A percentile compares a stretch with the other conserved stretches of the same genome.
Evolutionary conservation across 1,139 yeast species (phyloP).

Genomic region (Nakaseomyces kungkrabaensis): DNA sequence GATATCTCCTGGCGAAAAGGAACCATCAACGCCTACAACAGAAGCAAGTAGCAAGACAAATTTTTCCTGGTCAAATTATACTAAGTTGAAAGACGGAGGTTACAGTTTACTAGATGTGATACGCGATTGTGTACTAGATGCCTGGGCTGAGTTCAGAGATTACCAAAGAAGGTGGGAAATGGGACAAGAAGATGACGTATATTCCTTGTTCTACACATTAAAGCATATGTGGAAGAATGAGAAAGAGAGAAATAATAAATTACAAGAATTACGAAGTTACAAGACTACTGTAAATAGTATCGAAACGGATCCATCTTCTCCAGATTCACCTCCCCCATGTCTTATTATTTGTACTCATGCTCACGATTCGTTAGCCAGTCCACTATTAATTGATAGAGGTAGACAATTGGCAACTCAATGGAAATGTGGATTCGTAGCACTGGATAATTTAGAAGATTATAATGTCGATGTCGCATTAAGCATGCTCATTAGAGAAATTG

Average conservation of each 20-base stretch:
- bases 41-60: conserved; percentile 5
- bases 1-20: conserved; percentile 5
- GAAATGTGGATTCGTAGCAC: conserved; percentile 54
- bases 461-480: conserved; percentile 49
- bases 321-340: conserved; percentile 55
- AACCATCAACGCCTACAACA: conserved; percentile 8
- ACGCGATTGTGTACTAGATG: conserved; percentile 50
- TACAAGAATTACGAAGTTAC: conserved; percentile 19
- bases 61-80: conserved; percentile 11
- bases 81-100: conserved; percentile 30
- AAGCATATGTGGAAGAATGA: conserved; percentile 47
- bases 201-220: conserved; percentile 47
- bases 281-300: conserved; percentile 18
- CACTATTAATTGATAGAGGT: conserved; percentile 48
- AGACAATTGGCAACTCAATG: conserved; percentile 44
- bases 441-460: conserved; percentile 41
- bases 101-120: conserved; percentile 40
- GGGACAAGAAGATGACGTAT: conserved; percentile 58
- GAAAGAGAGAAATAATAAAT: conserved; percentile 17
- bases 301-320: conserved; percentile 38
- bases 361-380: conserved; percentile 47
- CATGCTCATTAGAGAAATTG: conserved; percentile 48
- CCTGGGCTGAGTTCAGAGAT: conserved; percentile 58
- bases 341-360: conserved; percentile 56
- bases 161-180: conserved; percentile 47